Conservation (phyloP, 2,329 filamentous ascomycete genomes). For the Colletotrichum aenigma region DNA sequence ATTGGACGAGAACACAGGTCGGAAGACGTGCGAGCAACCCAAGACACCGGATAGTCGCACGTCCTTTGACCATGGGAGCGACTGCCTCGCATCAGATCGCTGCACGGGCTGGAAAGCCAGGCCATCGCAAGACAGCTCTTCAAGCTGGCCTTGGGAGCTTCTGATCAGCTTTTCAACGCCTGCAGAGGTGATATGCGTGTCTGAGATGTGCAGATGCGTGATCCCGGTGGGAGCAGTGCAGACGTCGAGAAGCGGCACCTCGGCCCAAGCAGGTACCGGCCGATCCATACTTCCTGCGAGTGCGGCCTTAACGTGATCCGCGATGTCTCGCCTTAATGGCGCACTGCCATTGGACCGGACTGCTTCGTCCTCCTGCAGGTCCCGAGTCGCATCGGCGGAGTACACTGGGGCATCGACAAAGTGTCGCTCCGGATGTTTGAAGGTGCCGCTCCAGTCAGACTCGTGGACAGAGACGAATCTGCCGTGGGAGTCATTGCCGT, state of each 20-base stretch:
- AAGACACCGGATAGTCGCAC: constrained; percentile 46
- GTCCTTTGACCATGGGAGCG: constrained; percentile 29
- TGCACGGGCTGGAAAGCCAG: constrained; percentile 26
- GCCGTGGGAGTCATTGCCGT: constrained; percentile 39
- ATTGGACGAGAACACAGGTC: constrained; percentile 58
- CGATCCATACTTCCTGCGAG: constrained; percentile 9
- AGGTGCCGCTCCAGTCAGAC: constrained; percentile 47
- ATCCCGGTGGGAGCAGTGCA: constrained; percentile 37
- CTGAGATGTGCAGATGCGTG: constrained; percentile 60
- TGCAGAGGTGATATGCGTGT: constrained; percentile 49
- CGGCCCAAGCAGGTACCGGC: not conserved
- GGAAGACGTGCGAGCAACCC: constrained; percentile 50
- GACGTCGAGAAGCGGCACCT: constrained; percentile 24
- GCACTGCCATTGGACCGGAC: constrained; percentile 32
- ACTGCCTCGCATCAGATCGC: not conserved
- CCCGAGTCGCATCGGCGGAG: constrained; percentile 27
- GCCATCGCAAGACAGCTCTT: constrained; percentile 57
- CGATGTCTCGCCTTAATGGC: constrained; percentile 34
- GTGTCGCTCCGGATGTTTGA: constrained; percentile 51
- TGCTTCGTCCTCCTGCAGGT: constrained; percentile 28
- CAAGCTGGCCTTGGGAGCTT: constrained; percentile 48
- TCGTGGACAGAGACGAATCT: constrained; percentile 51
- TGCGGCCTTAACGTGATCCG: constrained; percentile 31
- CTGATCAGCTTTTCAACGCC: constrained; percentile 49
- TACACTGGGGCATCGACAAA: constrained; percentile 53